Conservation (phyloP, 306 rosid species). For the Cyclanthera cordifolia region DNA sequence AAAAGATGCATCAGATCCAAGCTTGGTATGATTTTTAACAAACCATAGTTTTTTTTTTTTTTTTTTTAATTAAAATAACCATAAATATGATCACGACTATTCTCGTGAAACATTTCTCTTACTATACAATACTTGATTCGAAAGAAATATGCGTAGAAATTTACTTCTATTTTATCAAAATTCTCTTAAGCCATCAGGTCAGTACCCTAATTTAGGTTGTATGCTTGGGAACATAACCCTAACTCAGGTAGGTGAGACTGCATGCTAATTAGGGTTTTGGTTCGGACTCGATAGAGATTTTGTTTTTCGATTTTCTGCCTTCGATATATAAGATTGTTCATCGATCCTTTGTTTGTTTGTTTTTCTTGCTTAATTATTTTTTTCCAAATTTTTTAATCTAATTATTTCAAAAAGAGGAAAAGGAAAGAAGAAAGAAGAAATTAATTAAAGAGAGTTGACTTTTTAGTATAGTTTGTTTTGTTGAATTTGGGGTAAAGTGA, state of each 20-base stretch:
- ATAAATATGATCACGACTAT: too few relatives aligned
- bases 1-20: conserved; percentile 40
- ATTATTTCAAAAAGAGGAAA: not conserved
- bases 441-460: not conserved
- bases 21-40: conserved; percentile 42
- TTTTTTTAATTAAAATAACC: too few relatives aligned
- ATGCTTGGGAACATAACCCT: too few relatives aligned
- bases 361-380: not conserved
- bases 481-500: not conserved
- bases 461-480: not conserved
- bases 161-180: too few relatives aligned
- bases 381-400: not conserved
- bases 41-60: too few relatives aligned
- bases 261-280: not conserved
- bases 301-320: not conserved
- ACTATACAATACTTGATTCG: too few relatives aligned
- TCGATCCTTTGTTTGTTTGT: not conserved
- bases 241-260: too few relatives aligned
- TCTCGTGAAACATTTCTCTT: too few relatives aligned
- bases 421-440: not conserved
- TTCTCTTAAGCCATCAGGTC: too few relatives aligned
- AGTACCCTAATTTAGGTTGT: too few relatives aligned
- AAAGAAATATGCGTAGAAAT: too few relatives aligned
- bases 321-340: not conserved
- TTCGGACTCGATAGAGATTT: not conserved